Evolutionary conservation across 2,329 filamentous ascomycete species (phyloP), one percentile per base, ranked within the genome.

Genomic region (Mycogone perniciosa): DNA sequence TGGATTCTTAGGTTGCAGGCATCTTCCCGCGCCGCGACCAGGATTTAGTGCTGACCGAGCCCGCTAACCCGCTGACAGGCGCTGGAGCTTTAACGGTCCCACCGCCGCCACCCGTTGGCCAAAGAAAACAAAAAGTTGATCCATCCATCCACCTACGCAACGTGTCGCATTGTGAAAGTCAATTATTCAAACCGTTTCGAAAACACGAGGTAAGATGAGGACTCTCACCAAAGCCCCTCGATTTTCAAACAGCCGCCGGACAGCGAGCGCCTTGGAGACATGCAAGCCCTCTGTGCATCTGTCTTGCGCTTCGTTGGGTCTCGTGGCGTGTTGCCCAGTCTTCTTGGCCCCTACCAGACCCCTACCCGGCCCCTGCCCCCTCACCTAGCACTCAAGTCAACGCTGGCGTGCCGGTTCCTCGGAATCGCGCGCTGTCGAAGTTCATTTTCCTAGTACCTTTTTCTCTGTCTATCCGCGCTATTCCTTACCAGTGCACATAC

Each of bases 21-120:
- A 47, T 54, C 48, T 54, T 54, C 43, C 48, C 51, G 51, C 48
- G 20, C 34, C 40, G 44, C 42, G 46, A 43, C 51, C 33, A 51
- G 51, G 51, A 39, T 51, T 51, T 44, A 51, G 48, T 51, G 48
- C 44, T 51, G 48, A 54, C 48, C 43, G 31, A 44, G 41, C 29
- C 44, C 40, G 48, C 51, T 54, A 51, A 54, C 51, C 34, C 35
- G 50, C 49, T 54, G 48, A 50, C 51, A 54, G 51, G 51, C 51
- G 35, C 40, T 38, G 37, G 47, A 40, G 43, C 30, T 47, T 40
- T 40, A 54, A 44, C 39, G 51, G 46, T 38, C 35, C 35, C 48
- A 51, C 46, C 46, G 11, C 38, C 31, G 41, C 42, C 31, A 43
- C 37, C 44, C 31, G 44, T 37, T 45, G 31, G 40, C 48, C 38